These are phyloP conservation scores for Venturia aucupariae DNA, from an alignment of 2,329 filamentous ascomycete species.

Conservation along the genomic window DNA sequence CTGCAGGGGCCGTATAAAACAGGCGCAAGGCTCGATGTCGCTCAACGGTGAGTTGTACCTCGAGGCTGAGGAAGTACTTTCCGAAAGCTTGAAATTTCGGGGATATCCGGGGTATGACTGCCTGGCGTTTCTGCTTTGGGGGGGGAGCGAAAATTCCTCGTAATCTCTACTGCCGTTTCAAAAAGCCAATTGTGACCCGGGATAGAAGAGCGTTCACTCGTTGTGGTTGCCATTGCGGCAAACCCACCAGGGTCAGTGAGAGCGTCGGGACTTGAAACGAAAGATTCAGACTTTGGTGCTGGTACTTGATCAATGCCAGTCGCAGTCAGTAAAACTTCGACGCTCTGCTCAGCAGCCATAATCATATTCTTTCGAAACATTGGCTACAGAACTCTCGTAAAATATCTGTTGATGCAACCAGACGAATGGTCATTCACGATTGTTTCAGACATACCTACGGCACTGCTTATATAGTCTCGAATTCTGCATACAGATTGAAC, in stretches of 20 bases:
- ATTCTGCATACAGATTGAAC: background rate
- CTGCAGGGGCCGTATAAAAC: slow-evolving; percentile 14
- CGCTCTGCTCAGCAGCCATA: background rate
- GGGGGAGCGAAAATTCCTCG: background rate
- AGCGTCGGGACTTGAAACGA: background rate
- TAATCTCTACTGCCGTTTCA: background rate
- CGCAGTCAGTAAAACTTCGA: background rate
- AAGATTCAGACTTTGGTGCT: background rate
- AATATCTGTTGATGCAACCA: no score
- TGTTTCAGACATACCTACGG: background rate
- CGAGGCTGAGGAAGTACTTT: slow-evolving; percentile 18
- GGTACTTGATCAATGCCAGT: background rate
- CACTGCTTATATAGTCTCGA: background rate
- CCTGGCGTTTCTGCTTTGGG: background rate
- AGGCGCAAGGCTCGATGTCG: slow-evolving; percentile 20
- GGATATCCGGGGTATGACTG: background rate
- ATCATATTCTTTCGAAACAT: background rate
- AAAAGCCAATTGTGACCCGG: background rate
- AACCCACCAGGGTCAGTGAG: background rate
- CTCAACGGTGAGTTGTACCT: slow-evolving; percentile 21
- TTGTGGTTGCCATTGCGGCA: background rate
- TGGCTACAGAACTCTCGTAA: background rate
- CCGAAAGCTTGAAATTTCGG: slow-evolving; percentile 16
- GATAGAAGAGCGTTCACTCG: background rate
- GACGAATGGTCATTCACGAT: background rate